phyloP scores from a whole-genome alignment of 768 basidiomycete species.

The Strobilomyces confusus region DNA sequence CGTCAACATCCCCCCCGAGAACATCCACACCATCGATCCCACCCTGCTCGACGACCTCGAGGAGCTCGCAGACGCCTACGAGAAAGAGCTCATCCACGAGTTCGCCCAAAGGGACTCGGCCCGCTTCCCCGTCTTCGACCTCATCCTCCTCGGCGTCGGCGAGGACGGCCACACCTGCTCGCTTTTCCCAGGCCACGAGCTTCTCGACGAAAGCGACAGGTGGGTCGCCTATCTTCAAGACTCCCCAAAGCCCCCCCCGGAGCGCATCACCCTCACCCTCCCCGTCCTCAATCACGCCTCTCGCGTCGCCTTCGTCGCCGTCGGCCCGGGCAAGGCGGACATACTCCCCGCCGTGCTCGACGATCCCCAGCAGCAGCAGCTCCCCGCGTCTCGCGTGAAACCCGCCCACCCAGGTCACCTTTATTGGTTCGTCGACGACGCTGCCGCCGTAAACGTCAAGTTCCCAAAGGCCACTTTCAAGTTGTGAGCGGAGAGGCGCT shows the following conservation, averaged over 20 bases:
- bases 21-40: constrained; percentile 84
- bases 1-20: constrained; percentile 67
- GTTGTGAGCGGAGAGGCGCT: constrained; percentile 33
- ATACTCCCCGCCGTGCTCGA: constrained; percentile 73
- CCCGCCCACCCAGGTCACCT: constrained; percentile 78
- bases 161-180: constrained; percentile 98
- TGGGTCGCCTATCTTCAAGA: constrained; percentile 96
- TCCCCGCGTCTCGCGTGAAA: constrained; percentile 81
- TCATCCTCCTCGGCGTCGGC: constrained; percentile 95
- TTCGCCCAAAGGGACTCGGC: constrained; percentile 93
- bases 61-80: constrained; percentile 77
- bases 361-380: constrained; percentile 58
- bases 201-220: constrained; percentile 81
- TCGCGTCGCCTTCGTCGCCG: constrained; percentile 84
- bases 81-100: constrained; percentile 78
- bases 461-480: constrained; percentile 57
- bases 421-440: constrained; percentile 94
- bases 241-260: constrained; percentile 89
- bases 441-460: constrained; percentile 61
- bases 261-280: constrained; percentile 87
- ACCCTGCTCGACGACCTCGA: constrained; percentile 66
- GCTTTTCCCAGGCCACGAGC: constrained; percentile 89
- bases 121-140: constrained; percentile 95
- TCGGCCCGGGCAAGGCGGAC: constrained; percentile 79
- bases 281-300: constrained; percentile 89